Base-by-base conservation (phyloP, 2,329 filamentous ascomycete species). In the Colletotrichum australisinense region DNA sequence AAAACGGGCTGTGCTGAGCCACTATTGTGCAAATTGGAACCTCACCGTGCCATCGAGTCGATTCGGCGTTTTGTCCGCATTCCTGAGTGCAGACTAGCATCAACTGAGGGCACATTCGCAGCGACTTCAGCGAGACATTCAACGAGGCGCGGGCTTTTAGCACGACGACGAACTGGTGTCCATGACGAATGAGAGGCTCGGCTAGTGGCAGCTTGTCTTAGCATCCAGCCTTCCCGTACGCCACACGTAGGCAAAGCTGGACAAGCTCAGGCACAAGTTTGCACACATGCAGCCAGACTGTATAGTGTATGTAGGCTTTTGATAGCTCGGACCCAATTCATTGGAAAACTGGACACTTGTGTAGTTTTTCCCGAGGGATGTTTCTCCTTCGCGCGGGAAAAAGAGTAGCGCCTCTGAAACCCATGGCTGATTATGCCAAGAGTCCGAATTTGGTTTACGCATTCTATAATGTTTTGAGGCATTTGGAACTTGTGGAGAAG, bases 131-230 rank as follows among this genome's bases (percentile, higher is more conserved):
- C 42, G 58, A 55, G 16, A 66, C 55, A 63, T 38, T 22, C 28
- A 53, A 8, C 22, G 11, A 53, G 57, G 28, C 64, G 57, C 57
- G 69, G 56, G 22, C 64, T 24, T 30, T 57, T 62, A 49, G 46
- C 28, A 62, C 22, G 6, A 49, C 28, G 22, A 46, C 63, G 35
- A 30, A n/a, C 24, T 26, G 19, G 46, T 38, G 68, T 42, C 56
- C 8, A 58, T 66, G 67, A 66, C 67, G 67, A 70, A 56, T 52
- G 24, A 49, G 63, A n/a, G 62, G 22, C 53, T 58, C 53, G 42
- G 28, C 38, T 38, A 55, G 56, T 53, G 46, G 58, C 55, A 59
- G 14, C 63, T 49, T 57, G 68, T 67, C 63, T 67, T 57, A 57
- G 32, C 5, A 14, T 46, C 49, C 63, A 58, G 65, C 55, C 69